Conservation (phyloP, 495 filamentous ascomycete genomes). For the Cercophora sp. region DNA sequence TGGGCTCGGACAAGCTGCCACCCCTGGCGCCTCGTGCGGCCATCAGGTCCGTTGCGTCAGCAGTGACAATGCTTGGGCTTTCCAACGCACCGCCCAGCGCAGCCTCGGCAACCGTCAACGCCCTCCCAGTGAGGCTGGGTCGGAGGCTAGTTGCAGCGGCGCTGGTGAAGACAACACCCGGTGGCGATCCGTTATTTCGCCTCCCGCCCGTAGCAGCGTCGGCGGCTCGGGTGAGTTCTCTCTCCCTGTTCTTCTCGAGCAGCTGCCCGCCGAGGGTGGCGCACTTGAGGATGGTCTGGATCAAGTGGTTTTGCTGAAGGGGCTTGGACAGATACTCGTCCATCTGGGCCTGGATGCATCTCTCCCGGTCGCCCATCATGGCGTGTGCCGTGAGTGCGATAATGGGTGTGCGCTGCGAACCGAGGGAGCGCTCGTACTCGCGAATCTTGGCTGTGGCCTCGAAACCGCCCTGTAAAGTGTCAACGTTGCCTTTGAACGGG, state of each 20-base stretch:
- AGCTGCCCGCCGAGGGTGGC: constrained; percentile 87
- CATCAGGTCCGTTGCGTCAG: constrained; percentile 65
- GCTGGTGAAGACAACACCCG: constrained; percentile 18
- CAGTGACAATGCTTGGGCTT: constrained; percentile 59
- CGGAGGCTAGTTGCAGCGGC: constrained; percentile 23
- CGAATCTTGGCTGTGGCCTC: constrained; percentile 97
- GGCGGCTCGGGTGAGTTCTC: constrained; percentile 39
- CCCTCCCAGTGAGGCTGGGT: constrained; percentile 40
- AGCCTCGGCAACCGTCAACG: constrained; percentile 61
- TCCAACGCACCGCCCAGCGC: constrained; percentile 47
- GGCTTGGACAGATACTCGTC: constrained; percentile 99
- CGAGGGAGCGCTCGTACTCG: constrained; percentile 79
- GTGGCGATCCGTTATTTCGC: constrained; percentile 23
- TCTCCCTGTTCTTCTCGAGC: constrained; percentile 60
- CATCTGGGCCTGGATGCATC: constrained; percentile 98
- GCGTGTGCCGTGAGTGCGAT: constrained; percentile 97
- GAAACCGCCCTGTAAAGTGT: constrained; percentile 70
- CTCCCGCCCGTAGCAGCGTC: constrained; percentile 31
- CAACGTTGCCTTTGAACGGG: constrained; percentile 11
- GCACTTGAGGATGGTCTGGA: constrained; percentile 96
- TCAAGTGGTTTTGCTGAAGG: constrained; percentile 95
- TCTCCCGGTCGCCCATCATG: constrained; percentile 98
- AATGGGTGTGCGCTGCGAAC: constrained; percentile 81
- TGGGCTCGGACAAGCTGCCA: constrained; percentile 41
- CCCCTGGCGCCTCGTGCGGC: no score